Conservation (phyloP, 2,329 filamentous ascomycete genomes). For the Fusarium albosuccineum region DNA sequence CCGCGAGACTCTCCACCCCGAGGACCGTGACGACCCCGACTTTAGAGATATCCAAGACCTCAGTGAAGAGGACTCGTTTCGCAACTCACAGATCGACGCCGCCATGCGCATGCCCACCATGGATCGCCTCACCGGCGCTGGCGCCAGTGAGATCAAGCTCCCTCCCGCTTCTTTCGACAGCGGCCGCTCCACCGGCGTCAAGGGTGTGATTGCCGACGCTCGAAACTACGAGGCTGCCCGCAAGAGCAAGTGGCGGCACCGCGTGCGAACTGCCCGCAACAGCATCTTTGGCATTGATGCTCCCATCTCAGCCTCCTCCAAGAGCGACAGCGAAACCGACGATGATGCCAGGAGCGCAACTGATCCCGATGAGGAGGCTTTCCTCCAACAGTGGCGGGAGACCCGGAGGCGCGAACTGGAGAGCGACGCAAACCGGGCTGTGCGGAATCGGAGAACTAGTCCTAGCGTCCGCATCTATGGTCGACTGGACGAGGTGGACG, state of each 20-base stretch:
- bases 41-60: slow-evolving; percentile 64
- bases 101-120: slow-evolving; percentile 74
- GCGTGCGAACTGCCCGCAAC: slow-evolving; percentile 64
- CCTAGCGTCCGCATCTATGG: slow-evolving; percentile 85
- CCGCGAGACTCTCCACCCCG: slow-evolving; percentile 65
- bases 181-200: slow-evolving; percentile 82
- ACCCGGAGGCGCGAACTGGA: slow-evolving; percentile 83
- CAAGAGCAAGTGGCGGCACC: slow-evolving; percentile 66
- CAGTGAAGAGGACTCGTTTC: slow-evolving; percentile 68
- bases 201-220: slow-evolving; percentile 89
- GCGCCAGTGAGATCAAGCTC: slow-evolving; percentile 67
- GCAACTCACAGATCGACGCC: slow-evolving; percentile 69
- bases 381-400: slow-evolving; percentile 88
- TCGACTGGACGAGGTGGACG: slow-evolving; percentile 85
- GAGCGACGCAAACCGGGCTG: slow-evolving; percentile 65
- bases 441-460: slow-evolving; percentile 76
- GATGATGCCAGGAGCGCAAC: slow-evolving; percentile 61
- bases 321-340: slow-evolving; percentile 62
- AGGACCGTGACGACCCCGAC: slow-evolving; percentile 67
- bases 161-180: slow-evolving; percentile 74
- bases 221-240: slow-evolving; percentile 79
- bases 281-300: slow-evolving; percentile 66
- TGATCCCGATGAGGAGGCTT: slow-evolving; percentile 80
- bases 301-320: slow-evolving; percentile 32
- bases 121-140: slow-evolving; percentile 55